A percentile compares a stretch with the other conserved stretches of the same genome.
These are phyloP conservation scores for Corinectria fuckeliana DNA, from an alignment of 2,329 filamentous ascomycete genomes.

Conservation along the genomic window DNA sequence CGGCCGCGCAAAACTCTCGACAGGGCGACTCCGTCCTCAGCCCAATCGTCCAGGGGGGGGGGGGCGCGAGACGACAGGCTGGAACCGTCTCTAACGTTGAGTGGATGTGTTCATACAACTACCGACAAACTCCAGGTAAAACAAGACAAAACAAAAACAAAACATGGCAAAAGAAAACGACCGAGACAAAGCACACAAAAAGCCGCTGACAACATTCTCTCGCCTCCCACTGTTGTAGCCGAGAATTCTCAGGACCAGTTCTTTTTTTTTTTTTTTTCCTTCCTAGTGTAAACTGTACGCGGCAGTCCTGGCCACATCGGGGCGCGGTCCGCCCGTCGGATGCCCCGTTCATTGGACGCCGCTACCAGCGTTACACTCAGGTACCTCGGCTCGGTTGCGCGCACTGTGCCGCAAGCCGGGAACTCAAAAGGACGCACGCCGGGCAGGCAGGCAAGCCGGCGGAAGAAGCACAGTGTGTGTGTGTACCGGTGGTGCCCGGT, in stretches of 20 bases:
- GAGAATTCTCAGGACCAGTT: not conserved
- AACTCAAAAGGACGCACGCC: not conserved
- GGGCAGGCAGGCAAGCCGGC: not conserved
- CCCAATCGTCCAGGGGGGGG: not conserved
- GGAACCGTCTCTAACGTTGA: not conserved
- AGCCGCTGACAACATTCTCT: conserved; percentile 4
- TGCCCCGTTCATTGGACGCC: not conserved
- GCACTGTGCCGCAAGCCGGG: not conserved
- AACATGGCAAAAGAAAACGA: not conserved
- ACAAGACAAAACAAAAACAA: not conserved
- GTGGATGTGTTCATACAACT: not conserved
- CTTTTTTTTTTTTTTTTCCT: not conserved
- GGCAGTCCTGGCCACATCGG: not conserved
- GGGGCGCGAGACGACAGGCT: not conserved
- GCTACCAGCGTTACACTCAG: not conserved
- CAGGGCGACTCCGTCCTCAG: not conserved
- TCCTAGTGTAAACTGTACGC: not conserved
- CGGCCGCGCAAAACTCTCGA: not conserved
- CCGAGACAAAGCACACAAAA: not conserved
- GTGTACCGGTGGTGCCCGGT: not conserved
- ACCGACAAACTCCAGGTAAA: no score
- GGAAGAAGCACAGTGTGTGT: not conserved
- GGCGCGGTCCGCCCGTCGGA: not conserved
- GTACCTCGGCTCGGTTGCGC: not conserved
- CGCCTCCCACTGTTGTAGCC: not conserved